These are phyloP conservation scores for Taphrina confusa DNA, from an alignment of 1,139 yeast genomes.

Conservation along the genomic window DNA sequence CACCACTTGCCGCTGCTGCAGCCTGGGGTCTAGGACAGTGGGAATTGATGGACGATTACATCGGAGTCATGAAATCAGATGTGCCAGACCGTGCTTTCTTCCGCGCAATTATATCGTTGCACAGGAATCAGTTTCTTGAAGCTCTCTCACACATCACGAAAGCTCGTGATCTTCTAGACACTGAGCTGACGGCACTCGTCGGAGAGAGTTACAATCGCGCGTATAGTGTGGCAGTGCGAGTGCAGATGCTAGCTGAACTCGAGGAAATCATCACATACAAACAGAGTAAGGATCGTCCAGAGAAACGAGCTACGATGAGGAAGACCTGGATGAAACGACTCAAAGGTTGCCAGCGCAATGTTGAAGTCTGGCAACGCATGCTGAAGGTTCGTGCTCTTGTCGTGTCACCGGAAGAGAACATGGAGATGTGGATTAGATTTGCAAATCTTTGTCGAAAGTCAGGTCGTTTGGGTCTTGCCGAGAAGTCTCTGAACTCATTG, in stretches of 20 bases:
- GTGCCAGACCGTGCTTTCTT: conserved; percentile 95
- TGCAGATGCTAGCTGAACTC: conserved; percentile 93
- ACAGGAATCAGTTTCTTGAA: conserved; percentile 79
- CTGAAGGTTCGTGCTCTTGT: conserved; percentile 90
- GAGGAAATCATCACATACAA: conserved; percentile 93
- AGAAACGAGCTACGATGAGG: conserved; percentile 75
- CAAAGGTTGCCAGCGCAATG: conserved; percentile 91
- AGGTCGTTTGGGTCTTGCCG: conserved; percentile 88
- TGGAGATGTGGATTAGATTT: conserved; percentile 98
- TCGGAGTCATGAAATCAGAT: conserved; percentile 82
- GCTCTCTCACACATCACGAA: conserved; percentile 75
- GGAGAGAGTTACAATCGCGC: conserved; percentile 97
- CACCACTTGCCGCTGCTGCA: conserved; percentile 98
- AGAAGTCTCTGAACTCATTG: conserved; percentile 78
- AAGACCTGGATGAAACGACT: conserved; percentile 93
- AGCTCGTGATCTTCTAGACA: conserved; percentile 85
- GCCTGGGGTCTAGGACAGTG: conserved; percentile 99
- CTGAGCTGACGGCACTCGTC: conserved; percentile 91
- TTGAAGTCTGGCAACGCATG: conserved; percentile 97
- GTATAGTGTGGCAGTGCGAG: conserved; percentile 92
- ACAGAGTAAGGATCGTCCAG: conserved; percentile 73
- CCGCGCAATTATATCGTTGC: conserved; percentile 83
- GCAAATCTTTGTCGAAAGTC: conserved; percentile 94
- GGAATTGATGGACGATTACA: conserved; percentile 93
- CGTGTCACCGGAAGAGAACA: conserved; percentile 91